These are phyloP conservation scores for Inga laurina DNA, from an alignment of 306 rosid genomes.

Conservation along the genomic window DNA sequence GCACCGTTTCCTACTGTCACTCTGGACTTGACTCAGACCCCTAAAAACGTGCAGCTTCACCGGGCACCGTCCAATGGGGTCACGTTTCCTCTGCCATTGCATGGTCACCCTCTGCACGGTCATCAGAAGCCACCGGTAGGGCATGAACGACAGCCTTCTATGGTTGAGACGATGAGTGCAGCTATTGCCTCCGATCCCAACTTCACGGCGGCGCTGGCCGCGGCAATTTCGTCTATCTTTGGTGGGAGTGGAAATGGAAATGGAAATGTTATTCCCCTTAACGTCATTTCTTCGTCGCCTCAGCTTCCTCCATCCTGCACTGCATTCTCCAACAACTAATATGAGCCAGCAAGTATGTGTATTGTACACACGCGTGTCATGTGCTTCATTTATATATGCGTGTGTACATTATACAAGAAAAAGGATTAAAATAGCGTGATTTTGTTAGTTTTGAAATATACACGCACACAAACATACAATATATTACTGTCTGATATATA, in stretches of 20 bases:
- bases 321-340: conserved; percentile 52
- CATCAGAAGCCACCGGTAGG: conserved; percentile 28
- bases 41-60: conserved; percentile 22
- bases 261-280: neutral
- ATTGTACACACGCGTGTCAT: neutral
- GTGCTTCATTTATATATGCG: neutral
- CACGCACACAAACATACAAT: no score
- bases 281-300: conserved; percentile 23
- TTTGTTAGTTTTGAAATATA: neutral
- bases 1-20: conserved; percentile 59
- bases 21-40: conserved; percentile 51
- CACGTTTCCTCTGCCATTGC: conserved; percentile 42
- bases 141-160: conserved; percentile 29
- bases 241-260: neutral
- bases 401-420: neutral
- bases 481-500: no score
- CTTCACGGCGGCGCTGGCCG: conserved; percentile 55
- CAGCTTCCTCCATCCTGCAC: conserved; percentile 57
- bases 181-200: conserved; percentile 63
- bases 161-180: conserved; percentile 44
- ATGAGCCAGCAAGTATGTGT: neutral
- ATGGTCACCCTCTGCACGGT: conserved; percentile 17
- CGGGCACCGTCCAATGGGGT: neutral
- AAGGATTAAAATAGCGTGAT: neutral
- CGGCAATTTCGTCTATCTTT: conserved; percentile 55